phyloP scores from a whole-genome alignment of 805 yeast genomes.

The Hanseniaspora thailandica region DNA sequence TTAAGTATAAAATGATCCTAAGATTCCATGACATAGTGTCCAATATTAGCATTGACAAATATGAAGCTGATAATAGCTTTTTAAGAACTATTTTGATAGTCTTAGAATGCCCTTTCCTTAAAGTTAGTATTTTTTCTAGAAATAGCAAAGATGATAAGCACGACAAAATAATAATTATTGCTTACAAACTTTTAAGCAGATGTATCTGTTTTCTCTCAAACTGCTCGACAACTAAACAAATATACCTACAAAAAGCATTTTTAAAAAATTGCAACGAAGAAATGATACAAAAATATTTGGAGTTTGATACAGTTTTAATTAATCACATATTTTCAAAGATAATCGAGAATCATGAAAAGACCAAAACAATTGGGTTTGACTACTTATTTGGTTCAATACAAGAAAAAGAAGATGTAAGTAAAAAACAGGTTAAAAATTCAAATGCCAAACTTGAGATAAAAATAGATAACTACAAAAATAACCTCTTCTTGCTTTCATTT shows the following conservation, averaged over 20 bases:
- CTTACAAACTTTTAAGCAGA: conserved; percentile 62
- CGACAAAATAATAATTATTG: conserved; percentile 34
- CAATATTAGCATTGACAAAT: not conserved
- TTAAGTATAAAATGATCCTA: not conserved
- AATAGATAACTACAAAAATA: not conserved
- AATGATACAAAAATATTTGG: not conserved
- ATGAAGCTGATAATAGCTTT: not conserved
- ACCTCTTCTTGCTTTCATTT: not conserved
- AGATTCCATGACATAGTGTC: not conserved
- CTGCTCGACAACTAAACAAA: not conserved
- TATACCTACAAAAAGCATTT: not conserved
- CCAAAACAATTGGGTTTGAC: not conserved
- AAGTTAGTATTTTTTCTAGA: conserved; percentile 27
- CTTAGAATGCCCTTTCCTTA: conserved; percentile 55
- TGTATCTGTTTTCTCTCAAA: conserved; percentile 56
- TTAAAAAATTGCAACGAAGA: not conserved
- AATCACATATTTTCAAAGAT: not conserved
- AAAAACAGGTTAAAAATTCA: not conserved
- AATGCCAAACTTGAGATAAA: not conserved
- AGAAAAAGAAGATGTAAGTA: not conserved
- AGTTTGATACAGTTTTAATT: not conserved
- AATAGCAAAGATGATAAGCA: not conserved
- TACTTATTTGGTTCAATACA: not conserved
- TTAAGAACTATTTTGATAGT: conserved; percentile 53
- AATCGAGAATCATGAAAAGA: not conserved